Conservation (phyloP, 352 stramenopile genomes). For the Achlya hypogyna region DNA sequence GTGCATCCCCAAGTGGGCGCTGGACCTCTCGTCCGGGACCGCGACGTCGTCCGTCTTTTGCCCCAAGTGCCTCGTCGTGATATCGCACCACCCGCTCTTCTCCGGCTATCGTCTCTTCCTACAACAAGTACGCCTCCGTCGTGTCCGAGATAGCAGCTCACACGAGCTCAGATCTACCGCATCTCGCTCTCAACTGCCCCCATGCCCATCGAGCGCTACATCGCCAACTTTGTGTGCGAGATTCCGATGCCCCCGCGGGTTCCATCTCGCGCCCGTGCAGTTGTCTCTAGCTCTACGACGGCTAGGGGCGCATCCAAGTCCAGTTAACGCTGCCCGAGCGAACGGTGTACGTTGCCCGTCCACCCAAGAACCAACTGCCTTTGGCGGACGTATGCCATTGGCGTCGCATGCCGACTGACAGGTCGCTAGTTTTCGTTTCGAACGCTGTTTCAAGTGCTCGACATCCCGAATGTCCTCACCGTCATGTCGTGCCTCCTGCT, state of each 20-base stretch:
- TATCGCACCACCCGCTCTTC: conserved; percentile 95
- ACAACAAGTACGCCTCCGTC: conserved; percentile 82
- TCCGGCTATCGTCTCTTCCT: conserved; percentile 92
- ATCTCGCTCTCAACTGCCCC: conserved; percentile 78
- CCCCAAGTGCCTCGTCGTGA: conserved; percentile 89
- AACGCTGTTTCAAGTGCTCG: conserved; percentile 87
- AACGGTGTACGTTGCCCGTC: conserved; percentile 78
- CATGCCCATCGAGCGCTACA: conserved; percentile 94
- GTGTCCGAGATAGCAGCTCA: neutral
- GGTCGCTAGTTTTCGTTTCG: conserved; percentile 83
- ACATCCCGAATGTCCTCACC: conserved; percentile 86
- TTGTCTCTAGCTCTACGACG: neutral
- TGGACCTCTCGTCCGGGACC: conserved; percentile 45
- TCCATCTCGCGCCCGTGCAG: neutral
- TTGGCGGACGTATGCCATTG: conserved; percentile 67
- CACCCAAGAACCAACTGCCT: conserved; percentile 87
- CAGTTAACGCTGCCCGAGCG: conserved; percentile 79
- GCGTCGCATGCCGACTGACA: neutral
- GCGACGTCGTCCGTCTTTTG: conserved; percentile 67
- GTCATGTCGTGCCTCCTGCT: conserved; percentile 86
- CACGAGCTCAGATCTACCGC: conserved; percentile 49
- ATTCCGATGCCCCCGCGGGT: conserved; percentile 89
- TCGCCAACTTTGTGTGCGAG: conserved; percentile 94
- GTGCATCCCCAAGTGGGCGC: conserved; percentile 52
- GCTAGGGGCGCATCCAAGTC: conserved; percentile 79